Base-by-base conservation (phyloP, 2,329 filamentous ascomycete species). In the Neopestalotiopsis clavispora region DNA sequence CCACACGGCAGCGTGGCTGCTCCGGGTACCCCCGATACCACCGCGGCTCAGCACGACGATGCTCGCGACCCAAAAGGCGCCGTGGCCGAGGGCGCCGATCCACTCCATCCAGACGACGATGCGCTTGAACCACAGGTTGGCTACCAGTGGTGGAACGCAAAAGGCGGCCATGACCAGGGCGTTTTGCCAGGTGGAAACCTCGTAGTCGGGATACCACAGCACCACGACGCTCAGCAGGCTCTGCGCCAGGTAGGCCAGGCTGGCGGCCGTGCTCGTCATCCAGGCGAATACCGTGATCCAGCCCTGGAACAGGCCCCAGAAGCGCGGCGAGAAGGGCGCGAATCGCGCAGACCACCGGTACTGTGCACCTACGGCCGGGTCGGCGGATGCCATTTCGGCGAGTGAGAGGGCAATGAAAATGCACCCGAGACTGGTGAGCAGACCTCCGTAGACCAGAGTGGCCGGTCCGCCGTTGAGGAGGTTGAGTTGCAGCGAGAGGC, bases 241-340 rank as follows among this genome's bases (percentile, higher is more conserved):
- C 66, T 67, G 66, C 5, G 58, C 42, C 45, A 67, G 42, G 13
- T 67, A 67, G 2, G 56, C 59, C 10, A 63, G 66, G 12, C 49
- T 62, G 7, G 66, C 58, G 14, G 66, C 58, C 0, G 66, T 62
- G 30, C 66, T 52, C 9, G 59, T 62, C 59, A 67, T 67, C 66
- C 66, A 67, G 40, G 40, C 66, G 20, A 67, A 67, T 1, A 67
- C 58, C 4, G 66, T 63, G 45, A 67, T 59, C 65, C 65, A 67
- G 34, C 66, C 66, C 42, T 67, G 66, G 45, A 67, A 62, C 20
- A 67, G 42, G 28, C 66, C 59, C 66, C 66, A 67, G 59, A 67
- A 67, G 58, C 66, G 57, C 45, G 42, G 66, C n/a, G 58, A 13
- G 9, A 59, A 60, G 14, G 57, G 66, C 9, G 66, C 66, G 45